Conservation (phyloP, 2,329 filamentous ascomycete genomes). For the Aspergillus costaricaensis region DNA sequence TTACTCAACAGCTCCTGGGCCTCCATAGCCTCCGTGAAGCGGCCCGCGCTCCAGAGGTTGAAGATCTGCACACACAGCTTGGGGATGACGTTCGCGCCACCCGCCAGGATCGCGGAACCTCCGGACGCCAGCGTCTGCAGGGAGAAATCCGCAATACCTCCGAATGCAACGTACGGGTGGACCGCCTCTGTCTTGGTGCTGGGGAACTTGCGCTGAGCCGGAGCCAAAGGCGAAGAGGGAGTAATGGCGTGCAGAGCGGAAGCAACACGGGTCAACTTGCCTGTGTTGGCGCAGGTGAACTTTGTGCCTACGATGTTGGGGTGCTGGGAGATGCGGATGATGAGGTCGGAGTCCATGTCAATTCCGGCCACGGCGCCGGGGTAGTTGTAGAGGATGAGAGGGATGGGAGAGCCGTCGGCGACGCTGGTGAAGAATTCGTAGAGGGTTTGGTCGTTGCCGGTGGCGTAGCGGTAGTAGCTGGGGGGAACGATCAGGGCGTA, state of each 20-base stretch:
- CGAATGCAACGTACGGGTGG: constrained; percentile 76
- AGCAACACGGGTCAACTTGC: constrained; percentile 83
- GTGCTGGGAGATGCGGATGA: constrained; percentile 77
- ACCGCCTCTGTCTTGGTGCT: constrained; percentile 34
- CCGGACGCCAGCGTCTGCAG: constrained; percentile 78
- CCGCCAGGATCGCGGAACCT: constrained; percentile 82
- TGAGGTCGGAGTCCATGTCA: constrained; percentile 85
- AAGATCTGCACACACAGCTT: constrained; percentile 80
- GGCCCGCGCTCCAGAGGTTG: constrained; percentile 73
- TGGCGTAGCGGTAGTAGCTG: constrained; percentile 77
- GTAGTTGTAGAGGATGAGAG: constrained; percentile 89
- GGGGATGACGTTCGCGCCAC: constrained; percentile 83
- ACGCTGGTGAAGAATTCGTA: constrained; percentile 73
- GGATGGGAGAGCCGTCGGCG: constrained; percentile 72
- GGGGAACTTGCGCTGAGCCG: constrained; percentile 23
- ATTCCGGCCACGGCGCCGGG: constrained; percentile 83
- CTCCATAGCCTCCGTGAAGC: constrained; percentile 72
- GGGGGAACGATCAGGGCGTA: constrained; percentile 79
- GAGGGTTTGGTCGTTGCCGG: constrained; percentile 69
- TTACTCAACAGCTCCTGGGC: constrained; percentile 75
- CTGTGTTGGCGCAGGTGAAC: constrained; percentile 89
- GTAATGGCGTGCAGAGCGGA: constrained; percentile 71
- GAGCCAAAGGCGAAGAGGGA: constrained; percentile 46
- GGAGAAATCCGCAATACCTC: constrained; percentile 85
- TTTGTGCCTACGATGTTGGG: constrained; percentile 86